Base-by-base conservation (phyloP, 306 rosid genomes). In the Sicyos baderoa region DNA sequence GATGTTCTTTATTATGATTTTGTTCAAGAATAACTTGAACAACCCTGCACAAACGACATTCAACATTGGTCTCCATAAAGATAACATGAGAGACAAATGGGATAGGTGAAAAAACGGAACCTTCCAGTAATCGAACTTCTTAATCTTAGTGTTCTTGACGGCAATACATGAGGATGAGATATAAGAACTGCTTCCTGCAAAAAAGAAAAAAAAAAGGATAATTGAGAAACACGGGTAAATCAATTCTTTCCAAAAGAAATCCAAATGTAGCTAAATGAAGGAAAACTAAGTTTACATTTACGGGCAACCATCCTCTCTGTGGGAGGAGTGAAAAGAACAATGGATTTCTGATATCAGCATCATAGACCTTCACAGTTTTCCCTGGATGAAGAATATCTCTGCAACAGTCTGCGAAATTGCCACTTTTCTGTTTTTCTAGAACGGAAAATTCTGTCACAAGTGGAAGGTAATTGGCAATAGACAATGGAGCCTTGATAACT, bases 101-200 rank as follows among this genome's bases (percentile, higher is more conserved):
- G 48, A 44, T 10, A 71, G 70, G 69, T 63, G 61, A 74, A 32
- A 64, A 74, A 72, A 67, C 72, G 23, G 73, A 81, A 91, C 99
- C 99, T 90, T 93, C 91, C 96, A 72, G 99, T 86, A 86, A 88
- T 80, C 23, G 97, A 90, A 76, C 97, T 93, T 86, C 96, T 90
- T 76, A 93, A 85, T 80, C 91, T 84, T 19, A 88, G 66, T 72
- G 96, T 85, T 79, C 86, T 90, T 7, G 96, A 57, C 12, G 98
- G 91, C 72, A 70, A 82, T 73, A 79, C 87, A 6, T 68, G 81
- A 81, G 97, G 96, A 78, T 90, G 89, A 42, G 97, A 90, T 76
- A 93, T 74, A 72, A 85, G 94, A 75, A 88, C 97, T 78, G 91
- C 96, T 79, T 93, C 97, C 99, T 93, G 84, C 54, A 23, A 25